Base-by-base conservation (phyloP, 306 rosid species). In the Alnus glutinosa region DNA sequence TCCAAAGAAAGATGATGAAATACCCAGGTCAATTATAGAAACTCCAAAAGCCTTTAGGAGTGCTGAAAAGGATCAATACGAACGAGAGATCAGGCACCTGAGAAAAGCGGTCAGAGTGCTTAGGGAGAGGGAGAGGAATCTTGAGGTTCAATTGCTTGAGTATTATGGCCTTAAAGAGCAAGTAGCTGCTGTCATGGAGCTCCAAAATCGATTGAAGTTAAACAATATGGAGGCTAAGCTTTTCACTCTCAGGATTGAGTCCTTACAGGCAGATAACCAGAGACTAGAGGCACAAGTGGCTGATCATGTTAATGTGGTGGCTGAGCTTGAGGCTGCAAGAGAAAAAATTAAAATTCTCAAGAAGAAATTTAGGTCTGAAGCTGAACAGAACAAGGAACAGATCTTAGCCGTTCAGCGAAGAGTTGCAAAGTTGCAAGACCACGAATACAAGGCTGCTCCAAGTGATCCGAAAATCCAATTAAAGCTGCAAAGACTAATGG, bases 131-230 rank as follows among this genome's bases (percentile, higher is more conserved):
- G 98, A 96, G 85, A 75, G 81, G 71, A 80, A 57, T 73, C 96
- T 92, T 4, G 98, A 96, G 87, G 82, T 88, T 61, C 93, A 93
- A 83, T 77, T 96, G 70, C 97, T 91, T 0, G 98, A 93, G 84
- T 91, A 89, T 58, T 90, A 91, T 54, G 99, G 99, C 55, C 87
- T 93, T 28, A 90, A 81, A 83, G 98, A 96, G 87, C 94, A 96
- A 85, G 97, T 91, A 84, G 75, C 89, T 58, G 89, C 89, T 9
- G 91, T 90, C 18, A 86, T 88, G 90, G 99, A 96, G 84, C 96
- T 96, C 57, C 93, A 85, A 79, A 96, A 90, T 46, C 79, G 94
- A 73, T 85, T 96, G 85, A 90, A 88, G 86, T 79, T 96, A 77
- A 91, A 88, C 66, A 76, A 64, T 46, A 89, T 92, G 93, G 98